Evolutionary conservation across 805 yeast species (phyloP), one percentile per base, ranked within the genome.

Genomic region (Zygosaccharomyces siamensis): DNA sequence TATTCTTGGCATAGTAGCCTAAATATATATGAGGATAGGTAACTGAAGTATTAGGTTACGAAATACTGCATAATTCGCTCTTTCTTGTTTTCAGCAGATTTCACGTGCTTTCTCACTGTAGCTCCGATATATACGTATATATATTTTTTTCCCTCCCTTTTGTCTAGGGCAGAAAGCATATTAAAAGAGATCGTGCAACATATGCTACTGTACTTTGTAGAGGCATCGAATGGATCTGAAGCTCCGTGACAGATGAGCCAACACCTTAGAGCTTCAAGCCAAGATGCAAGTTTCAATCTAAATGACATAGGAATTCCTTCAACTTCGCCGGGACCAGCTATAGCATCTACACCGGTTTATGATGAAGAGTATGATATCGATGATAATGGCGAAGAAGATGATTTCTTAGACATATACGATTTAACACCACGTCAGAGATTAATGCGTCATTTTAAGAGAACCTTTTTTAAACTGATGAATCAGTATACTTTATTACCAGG

Each of bases 361-460:
- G 39, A 39, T 14, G 44, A 32, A 18, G 48, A 36, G 7, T 39
- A 40, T 33, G 49, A 27, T 7, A 43, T 38, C 31, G 45, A 39
- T 7, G 47, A 30, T 8, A 50, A 50, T 24, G 46, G 42, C 20
- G 63, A 57, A 20, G 67, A 66, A 12, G 62, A 63, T 27, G 58
- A 66, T 38, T 63, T 64, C 46, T 59, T 64, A 7, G 70, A 64
- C 39, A 51, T 63, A 30, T 66, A 66, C 53, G 56, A 62, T 41
- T 45, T 66, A 47, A 58, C 62, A 7, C 68, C 69, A 7, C 62
- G 65, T 51, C 65, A 65, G 50, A 56, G 69, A n/a, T n/a, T 63
- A 24, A 10, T 58, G 4, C 55, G 61, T 43, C 57, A 53, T 10
- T 14, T 52, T 2, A 63, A 50, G 42, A 56, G 52, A 40, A 10